Evolutionary conservation across 192 early-diverging fungal genomes (phyloP).

Genomic region (Backusella morwellensis): DNA sequence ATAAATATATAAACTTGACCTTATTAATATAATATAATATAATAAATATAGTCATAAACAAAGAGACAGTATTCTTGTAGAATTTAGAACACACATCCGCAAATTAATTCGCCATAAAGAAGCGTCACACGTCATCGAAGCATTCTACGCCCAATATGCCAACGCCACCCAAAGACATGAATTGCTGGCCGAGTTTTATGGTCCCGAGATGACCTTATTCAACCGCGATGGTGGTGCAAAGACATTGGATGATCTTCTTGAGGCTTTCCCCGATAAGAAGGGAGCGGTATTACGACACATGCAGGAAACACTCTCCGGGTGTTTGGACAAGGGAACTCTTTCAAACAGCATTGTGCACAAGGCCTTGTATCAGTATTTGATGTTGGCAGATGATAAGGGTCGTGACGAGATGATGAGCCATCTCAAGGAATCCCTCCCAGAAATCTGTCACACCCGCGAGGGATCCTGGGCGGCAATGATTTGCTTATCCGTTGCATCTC

Average conservation of each 20-base stretch:
- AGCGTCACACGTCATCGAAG: constrained; percentile 83
- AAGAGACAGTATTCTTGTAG: constrained; percentile 67
- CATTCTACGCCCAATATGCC: constrained; percentile 78
- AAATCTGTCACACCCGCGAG: constrained; percentile 92
- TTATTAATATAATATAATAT: background rate
- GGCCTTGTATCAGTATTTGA: constrained; percentile 82
- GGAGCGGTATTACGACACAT: constrained; percentile 70
- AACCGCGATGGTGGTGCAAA: constrained; percentile 49
- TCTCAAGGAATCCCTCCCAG: constrained; percentile 78
- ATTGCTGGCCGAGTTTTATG: constrained; percentile 92
- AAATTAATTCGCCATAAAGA: constrained; percentile 88
- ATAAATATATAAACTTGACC: too few species aligned
- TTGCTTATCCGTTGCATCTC: constrained; percentile 70
- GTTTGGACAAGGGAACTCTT: constrained; percentile 82
- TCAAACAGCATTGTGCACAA: constrained; percentile 83
- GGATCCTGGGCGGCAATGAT: constrained; percentile 86
- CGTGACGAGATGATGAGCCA: constrained; percentile 57
- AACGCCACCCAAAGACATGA: constrained; percentile 69
- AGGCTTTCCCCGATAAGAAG: constrained; percentile 68
- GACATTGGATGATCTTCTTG: constrained; percentile 57
- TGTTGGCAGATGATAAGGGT: constrained; percentile 59
- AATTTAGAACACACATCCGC: constrained; percentile 80
- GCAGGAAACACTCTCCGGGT: constrained; percentile 59
- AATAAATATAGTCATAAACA: constrained; percentile 49
- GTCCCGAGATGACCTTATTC: constrained; percentile 87